Percentiles rank a stretch among this genome's conserved stretches.
These are phyloP conservation scores for Ajuga chamaepitys DNA, from an alignment of 257 asterid genomes.

Conservation along the genomic window DNA sequence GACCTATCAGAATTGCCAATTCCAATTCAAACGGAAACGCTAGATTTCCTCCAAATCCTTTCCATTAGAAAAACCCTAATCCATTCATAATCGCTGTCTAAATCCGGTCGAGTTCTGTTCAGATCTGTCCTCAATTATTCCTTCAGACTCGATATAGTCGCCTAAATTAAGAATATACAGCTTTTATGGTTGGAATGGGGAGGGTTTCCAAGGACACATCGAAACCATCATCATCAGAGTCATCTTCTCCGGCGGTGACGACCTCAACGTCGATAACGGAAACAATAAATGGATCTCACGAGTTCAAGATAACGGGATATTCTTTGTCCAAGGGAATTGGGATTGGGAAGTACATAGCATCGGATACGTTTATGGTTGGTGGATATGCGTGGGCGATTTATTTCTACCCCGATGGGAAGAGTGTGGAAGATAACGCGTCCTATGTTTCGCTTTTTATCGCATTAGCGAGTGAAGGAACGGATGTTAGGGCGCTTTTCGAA, in stretches of 20 bases:
- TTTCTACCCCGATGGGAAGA: constrained; percentile 95
- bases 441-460: constrained; percentile 87
- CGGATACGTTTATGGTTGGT: constrained; percentile 82
- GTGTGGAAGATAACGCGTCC: constrained; percentile 66
- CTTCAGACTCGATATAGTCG: neutral
- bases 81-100: neutral
- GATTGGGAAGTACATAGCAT: constrained; percentile 76
- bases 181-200: constrained; percentile 49
- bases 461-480: constrained; percentile 83
- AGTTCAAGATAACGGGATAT: constrained; percentile 70
- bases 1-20: constrained; percentile 8
- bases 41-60: constrained; percentile 14
- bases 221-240: constrained; percentile 33
- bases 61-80: constrained; percentile 10
- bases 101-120: neutral
- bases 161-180: neutral
- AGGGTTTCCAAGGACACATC: constrained; percentile 41
- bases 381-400: constrained; percentile 93
- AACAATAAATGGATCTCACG: constrained; percentile 82
- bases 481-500: constrained; percentile 95
- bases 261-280: constrained; percentile 79
- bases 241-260: constrained; percentile 43
- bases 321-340: constrained; percentile 85
- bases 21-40: constrained; percentile 5
- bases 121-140: constrained; percentile 19